Base-by-base conservation (phyloP, 257 asterid genomes). In the Craterostigma plantagineum region DNA sequence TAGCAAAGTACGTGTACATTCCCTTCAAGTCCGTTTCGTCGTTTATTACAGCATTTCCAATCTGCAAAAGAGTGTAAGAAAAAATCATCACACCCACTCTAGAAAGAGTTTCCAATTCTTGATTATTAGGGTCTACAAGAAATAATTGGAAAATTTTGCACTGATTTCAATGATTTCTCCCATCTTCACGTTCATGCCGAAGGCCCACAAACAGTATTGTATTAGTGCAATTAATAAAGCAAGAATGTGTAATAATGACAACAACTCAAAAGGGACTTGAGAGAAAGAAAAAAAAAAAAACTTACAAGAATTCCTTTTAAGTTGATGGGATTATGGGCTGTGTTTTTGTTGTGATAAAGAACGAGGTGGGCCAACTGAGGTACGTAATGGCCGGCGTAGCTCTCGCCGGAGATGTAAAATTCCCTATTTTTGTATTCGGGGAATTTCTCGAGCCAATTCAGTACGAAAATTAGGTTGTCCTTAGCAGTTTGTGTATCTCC, bases 231-330 rank as follows among this genome's bases (percentile, higher is more conserved):
- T 23, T 2, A 23, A 23, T 23, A 23, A 23, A 23, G 30, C 30
- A 23, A 23, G 30, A 23, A 23, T 23, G 30, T 23, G 30, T 23
- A 23, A 23, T 23, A 23, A 23, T 23, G 30, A 5, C 4, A n/a
- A n/a, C n/a, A 45, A 23, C 30, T 23, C 30, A 23, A 23, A 7
- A 50, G 14, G 30, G 6, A 2, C n/a, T n/a, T n/a, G n/a, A n/a
- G n/a, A n/a, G n/a, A n/a, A n/a, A n/a, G n/a, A n/a, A n/a, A n/a
- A n/a, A 6, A 2, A 23, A 23, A 6, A 23, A 23, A 16, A 51
- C 79, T 55, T 60, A 82, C 94, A 60, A 82, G 51, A 46, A 82
- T 82, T 35, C 95, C 92, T 70, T 79, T 83, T 48, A 83, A 82
- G 56, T 83, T 79, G 58, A 79, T 69, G 44, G 59, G 43, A 18